phyloP scores from a whole-genome alignment of 2,329 filamentous ascomycete species.

The Macrophomina tecta region DNA sequence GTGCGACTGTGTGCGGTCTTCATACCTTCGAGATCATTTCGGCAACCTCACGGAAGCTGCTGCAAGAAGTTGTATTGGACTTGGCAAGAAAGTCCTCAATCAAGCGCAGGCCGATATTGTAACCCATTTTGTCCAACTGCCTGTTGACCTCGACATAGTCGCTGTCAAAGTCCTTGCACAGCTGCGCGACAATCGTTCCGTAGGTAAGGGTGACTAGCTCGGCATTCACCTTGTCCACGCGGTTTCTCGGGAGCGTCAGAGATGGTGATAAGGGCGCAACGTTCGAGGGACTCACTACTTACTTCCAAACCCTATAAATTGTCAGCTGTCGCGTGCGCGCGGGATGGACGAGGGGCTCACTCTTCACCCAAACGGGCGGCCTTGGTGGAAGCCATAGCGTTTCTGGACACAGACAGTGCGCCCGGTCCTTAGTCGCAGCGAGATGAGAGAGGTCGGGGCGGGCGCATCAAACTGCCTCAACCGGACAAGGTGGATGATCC shows the following conservation, averaged over 20 bases:
- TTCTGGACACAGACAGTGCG: conserved; percentile 23
- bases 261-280: background rate
- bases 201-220: conserved; percentile 97
- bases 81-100: conserved; percentile 99
- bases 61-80: conserved; percentile 85
- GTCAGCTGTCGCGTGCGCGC: conserved; percentile 40
- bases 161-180: conserved; percentile 94
- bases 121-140: conserved; percentile 98
- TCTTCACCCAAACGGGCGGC: conserved; percentile 75
- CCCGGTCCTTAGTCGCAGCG: conserved; percentile 27
- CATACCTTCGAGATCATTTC: conserved; percentile 91
- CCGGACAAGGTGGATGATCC: conserved; percentile 17
- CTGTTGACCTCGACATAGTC: conserved; percentile 97
- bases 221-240: conserved; percentile 96
- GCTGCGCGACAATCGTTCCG: conserved; percentile 93
- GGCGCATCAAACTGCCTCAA: conserved; percentile 24
- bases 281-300: conserved; percentile 50
- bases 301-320: conserved; percentile 84
- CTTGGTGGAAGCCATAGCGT: conserved; percentile 64
- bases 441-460: conserved; percentile 3
- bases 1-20: background rate
- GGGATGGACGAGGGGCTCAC: conserved; percentile 56
- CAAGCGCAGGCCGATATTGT: conserved; percentile 93
- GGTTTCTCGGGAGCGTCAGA: conserved; percentile 66
- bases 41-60: conserved; percentile 93